phyloP scores from a whole-genome alignment of 768 basidiomycete species.

The Termitomyces sp. region DNA sequence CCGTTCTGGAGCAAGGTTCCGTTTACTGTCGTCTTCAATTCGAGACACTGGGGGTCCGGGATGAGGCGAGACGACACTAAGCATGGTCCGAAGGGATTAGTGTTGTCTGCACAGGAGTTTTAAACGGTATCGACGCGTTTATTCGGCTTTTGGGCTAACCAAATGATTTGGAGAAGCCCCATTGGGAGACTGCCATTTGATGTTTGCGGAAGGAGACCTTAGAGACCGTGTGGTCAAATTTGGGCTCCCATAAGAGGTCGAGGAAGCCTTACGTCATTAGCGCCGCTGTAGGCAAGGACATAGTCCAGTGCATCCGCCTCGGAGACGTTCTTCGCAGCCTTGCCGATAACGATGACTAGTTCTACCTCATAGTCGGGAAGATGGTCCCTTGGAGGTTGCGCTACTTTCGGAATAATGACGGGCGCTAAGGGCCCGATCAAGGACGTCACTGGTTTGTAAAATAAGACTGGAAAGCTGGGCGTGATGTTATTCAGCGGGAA shows the following conservation, averaged over 20 bases:
- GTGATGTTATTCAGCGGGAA: neutral
- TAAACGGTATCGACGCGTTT: neutral
- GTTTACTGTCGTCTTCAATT: constrained; percentile 63
- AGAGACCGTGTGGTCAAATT: neutral
- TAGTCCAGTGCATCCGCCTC: constrained; percentile 82
- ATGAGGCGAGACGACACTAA: constrained; percentile 64
- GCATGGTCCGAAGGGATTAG: constrained; percentile 77
- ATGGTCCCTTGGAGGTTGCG: constrained; percentile 66
- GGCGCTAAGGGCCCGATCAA: constrained; percentile 68
- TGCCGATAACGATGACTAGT: constrained; percentile 78
- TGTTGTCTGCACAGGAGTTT: constrained; percentile 39
- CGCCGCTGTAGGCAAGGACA: constrained; percentile 77
- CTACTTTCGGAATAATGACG: constrained; percentile 58
- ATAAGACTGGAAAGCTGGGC: constrained; percentile 62
- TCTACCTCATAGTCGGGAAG: constrained; percentile 83
- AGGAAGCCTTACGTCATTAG: constrained; percentile 58
- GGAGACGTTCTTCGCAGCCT: constrained; percentile 71
- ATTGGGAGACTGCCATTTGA: constrained; percentile 78
- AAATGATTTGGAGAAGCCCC: constrained; percentile 86
- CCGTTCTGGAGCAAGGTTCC: constrained; percentile 69
- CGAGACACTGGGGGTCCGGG: constrained; percentile 59
- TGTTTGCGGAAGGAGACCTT: constrained; percentile 80
- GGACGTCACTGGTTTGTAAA: constrained; percentile 71
- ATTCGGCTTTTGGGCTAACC: constrained; percentile 35
- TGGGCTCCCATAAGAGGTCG: neutral